Conservation (phyloP, 108 stramenopile genomes). For the Mediolabrus comicus region DNA sequence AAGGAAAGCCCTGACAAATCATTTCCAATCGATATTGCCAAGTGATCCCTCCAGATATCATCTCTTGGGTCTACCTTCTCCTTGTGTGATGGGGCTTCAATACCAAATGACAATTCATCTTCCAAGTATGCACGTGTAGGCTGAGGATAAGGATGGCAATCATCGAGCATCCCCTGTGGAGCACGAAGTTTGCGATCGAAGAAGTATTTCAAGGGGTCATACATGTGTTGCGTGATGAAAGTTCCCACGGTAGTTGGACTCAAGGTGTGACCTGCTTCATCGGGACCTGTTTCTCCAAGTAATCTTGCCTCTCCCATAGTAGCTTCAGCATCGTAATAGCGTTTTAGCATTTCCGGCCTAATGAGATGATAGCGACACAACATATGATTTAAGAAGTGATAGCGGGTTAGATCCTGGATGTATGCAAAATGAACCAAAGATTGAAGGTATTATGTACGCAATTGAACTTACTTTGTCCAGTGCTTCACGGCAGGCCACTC, state of each 20-base stretch:
- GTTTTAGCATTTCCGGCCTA: conserved; percentile 37
- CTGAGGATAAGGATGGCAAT: conserved; percentile 41
- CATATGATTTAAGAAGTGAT: no score
- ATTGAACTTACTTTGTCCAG: conserved; percentile 34
- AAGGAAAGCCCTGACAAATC: conserved; percentile 40
- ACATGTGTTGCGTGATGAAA: conserved; percentile 44
- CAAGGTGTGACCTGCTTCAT: conserved; percentile 28
- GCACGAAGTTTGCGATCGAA: conserved; percentile 50
- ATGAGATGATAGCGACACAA: not conserved
- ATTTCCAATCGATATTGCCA: conserved; percentile 40
- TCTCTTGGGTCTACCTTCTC: conserved; percentile 14
- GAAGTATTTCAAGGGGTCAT: conserved; percentile 46
- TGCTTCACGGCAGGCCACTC: conserved; percentile 29
- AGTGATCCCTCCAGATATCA: conserved; percentile 38
- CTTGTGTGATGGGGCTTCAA: conserved; percentile 27
- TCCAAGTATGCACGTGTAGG: conserved; percentile 39
- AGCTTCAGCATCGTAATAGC: conserved; percentile 36
- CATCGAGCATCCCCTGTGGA: conserved; percentile 33
- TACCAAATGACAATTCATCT: conserved; percentile 8
- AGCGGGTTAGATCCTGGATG: no score
- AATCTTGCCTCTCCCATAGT: conserved; percentile 38
- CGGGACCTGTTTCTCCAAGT: conserved; percentile 39
- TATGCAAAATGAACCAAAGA: not conserved
- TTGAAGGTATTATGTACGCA: not conserved
- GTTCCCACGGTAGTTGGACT: conserved; percentile 33